Percentiles rank a stretch among this genome's conserved stretches.
phyloP scores from a whole-genome alignment of 202 grass and related monocot genomes.

The Carex arenaria region DNA sequence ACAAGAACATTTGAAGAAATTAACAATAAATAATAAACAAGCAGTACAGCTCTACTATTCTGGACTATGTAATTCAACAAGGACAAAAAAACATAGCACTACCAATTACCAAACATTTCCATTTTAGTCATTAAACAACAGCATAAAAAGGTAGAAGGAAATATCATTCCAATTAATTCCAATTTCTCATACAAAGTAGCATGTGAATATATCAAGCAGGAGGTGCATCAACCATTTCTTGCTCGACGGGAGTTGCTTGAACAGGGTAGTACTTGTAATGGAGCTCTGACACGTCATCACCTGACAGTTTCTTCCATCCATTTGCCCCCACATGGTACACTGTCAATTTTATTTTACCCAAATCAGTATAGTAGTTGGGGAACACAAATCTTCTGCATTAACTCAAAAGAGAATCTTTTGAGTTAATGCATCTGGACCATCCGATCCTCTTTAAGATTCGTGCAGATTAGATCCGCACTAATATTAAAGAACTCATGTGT shows the following conservation, averaged over 20 bases:
- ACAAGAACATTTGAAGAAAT: too few relatives aligned
- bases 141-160: constrained; percentile 5
- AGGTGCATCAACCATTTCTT: constrained; percentile 75
- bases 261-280: constrained; percentile 92
- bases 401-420: too few relatives aligned
- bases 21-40: not conserved
- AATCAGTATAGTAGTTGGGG: not conserved
- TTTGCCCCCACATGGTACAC: constrained; percentile 84
- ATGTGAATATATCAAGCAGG: constrained; percentile 26
- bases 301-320: constrained; percentile 94
- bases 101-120: not conserved
- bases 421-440: too few relatives aligned
- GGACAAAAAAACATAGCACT: not conserved
- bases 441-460: too few relatives aligned
- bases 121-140: constrained; percentile 16
- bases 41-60: not conserved
- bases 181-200: constrained; percentile 3
- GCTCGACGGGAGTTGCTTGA: constrained; percentile 48
- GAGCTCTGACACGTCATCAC: constrained; percentile 85
- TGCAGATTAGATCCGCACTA: too few relatives aligned
- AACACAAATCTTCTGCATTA: too few relatives aligned
- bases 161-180: constrained; percentile 5
- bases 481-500: too few relatives aligned
- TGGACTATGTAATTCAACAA: not conserved
- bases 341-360: constrained; percentile 2